These are phyloP conservation scores for Mycena capillaripes DNA, from an alignment of 768 basidiomycete genomes.

Conservation along the genomic window DNA sequence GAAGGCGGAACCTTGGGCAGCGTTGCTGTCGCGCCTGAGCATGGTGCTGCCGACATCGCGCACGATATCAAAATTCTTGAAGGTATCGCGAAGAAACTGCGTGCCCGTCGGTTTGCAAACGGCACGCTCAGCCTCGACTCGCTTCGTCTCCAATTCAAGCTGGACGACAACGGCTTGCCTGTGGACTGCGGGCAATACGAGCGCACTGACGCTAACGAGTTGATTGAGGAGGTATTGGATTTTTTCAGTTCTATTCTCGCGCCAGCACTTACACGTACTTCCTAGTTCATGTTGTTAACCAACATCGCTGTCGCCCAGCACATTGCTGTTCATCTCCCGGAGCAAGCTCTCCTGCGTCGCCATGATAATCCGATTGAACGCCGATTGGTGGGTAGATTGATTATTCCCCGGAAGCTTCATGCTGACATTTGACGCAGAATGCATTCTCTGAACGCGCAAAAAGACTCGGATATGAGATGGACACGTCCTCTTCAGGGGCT, in stretches of 20 bases:
- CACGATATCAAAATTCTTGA: slow-evolving; percentile 82
- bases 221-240: slow-evolving; percentile 88
- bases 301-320: slow-evolving; percentile 94
- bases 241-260: neutral
- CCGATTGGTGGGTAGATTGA: slow-evolving; percentile 72
- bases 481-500: slow-evolving; percentile 82
- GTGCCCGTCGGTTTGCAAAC: slow-evolving; percentile 79
- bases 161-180: slow-evolving; percentile 87
- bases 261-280: slow-evolving; percentile 15
- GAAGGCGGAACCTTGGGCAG: slow-evolving; percentile 75
- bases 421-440: slow-evolving; percentile 60
- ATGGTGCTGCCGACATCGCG: slow-evolving; percentile 72
- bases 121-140: slow-evolving; percentile 84
- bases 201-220: slow-evolving; percentile 77
- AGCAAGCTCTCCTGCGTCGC: slow-evolving; percentile 96
- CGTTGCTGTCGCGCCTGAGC: slow-evolving; percentile 68
- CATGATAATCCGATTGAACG: slow-evolving; percentile 95
- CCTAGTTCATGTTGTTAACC: slow-evolving; percentile 92
- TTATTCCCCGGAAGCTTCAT: slow-evolving; percentile 11
- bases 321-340: slow-evolving; percentile 93
- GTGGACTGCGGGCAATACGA: slow-evolving; percentile 80
- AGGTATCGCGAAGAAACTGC: slow-evolving; percentile 79
- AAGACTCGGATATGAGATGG: slow-evolving; percentile 87
- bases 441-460: slow-evolving; percentile 85
- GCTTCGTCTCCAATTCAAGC: slow-evolving; percentile 77